Evolutionary conservation across 1,139 yeast species (phyloP), one percentile per base, ranked within the genome.

Genomic region (Suhomyces coccinellae): DNA sequence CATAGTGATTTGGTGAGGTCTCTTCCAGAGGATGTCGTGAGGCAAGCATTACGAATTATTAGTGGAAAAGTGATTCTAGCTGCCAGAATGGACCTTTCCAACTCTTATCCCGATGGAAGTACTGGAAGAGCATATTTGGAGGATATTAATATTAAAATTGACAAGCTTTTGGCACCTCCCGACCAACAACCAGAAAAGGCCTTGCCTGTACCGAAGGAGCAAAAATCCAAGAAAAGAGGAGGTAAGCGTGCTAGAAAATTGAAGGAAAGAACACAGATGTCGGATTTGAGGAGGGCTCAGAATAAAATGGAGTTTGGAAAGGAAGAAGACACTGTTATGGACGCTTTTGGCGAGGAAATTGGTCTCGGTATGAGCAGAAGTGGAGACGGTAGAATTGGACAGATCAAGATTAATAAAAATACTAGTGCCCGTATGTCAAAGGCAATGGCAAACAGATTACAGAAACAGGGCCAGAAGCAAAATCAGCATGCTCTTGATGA

Each of bases 271-370:
- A 84, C 85, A 65, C 84, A 84, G 57, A 77, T 86, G 75, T 85
- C 96, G 0, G 96, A 90, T 43, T 62, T 87, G 36, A 83, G 91
- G 32, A 83, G 83, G 55, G 87, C 96, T 2, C 96, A 89, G 55
- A 90, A 91, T 60, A 80, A 87, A 55, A 77, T 91, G 80, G 85
- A 78, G 40, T 91, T 91, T 67, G 97, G 96, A 7, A 77, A 83
- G 54, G 73, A 74, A 49, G 95, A 87, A 59, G 83, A 78, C 28
- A 75, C 84, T 0, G 71, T 77, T 4, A 73, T 74, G 49, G 89
- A 85, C 53, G 72, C 80, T 0, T 84, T 71, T 59, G 96, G 95
- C 11, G 93, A 87, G 51, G 95, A 88, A 53, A 73, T 86, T 33
- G 97, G 96, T 0, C 59, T 88, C 45, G 96, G 96, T 4, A 80